Evolutionary conservation across 176 grass and related monocot genomes (phyloP), one percentile per base, ranked within the genome.

Genomic region (Triticum dicoccoides): DNA sequence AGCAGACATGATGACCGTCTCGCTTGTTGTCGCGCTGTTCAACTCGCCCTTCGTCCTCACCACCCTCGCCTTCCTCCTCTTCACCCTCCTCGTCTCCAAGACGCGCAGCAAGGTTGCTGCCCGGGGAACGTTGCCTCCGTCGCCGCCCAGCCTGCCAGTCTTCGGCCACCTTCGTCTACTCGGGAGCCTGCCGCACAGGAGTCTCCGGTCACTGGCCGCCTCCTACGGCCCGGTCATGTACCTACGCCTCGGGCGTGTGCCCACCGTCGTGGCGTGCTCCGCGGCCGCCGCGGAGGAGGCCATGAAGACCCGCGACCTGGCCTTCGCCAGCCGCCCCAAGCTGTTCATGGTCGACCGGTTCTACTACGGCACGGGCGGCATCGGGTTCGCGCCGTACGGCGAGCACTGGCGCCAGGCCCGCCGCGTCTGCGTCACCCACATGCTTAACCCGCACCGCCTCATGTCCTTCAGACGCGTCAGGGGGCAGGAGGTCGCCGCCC

Each of bases 371-470:
- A 74, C 71, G n/a, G 42, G 42, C 42, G 72, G 42, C 42, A 51
- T 75, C 72, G 42, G 42, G 12, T 75, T 75, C 72, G 24, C 72
- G 24, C 72, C 72, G 3, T 75, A 75, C 72, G 72, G 72, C 12
- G 72, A 51, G 72, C 42, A 75, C 72, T 51, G 72, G 72, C 72
- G 72, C 42, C 72, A 75, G 72, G 42, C 42, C 24, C 72, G 72
- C 72, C 72, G 72, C 72, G 42, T 75, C 72, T 75, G 72, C 72
- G 72, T 51, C 0, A 51, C 24, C 13, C 72, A 75, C 72, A 17
- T 75, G 42, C 23, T 51, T 8, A 75, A 30, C 72, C 72, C 42
- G 7, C 72, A 25, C 3, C 72, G 72, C 72, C 11, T 75, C 42
- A 3, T 5, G 42, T 75, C 72, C 72, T 51, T 75, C 72, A 8